Percentiles rank a stretch among this genome's conserved stretches.
phyloP scores from a whole-genome alignment of 1,284 basidiomycete genomes.

The Singerocomus inundabilis region DNA sequence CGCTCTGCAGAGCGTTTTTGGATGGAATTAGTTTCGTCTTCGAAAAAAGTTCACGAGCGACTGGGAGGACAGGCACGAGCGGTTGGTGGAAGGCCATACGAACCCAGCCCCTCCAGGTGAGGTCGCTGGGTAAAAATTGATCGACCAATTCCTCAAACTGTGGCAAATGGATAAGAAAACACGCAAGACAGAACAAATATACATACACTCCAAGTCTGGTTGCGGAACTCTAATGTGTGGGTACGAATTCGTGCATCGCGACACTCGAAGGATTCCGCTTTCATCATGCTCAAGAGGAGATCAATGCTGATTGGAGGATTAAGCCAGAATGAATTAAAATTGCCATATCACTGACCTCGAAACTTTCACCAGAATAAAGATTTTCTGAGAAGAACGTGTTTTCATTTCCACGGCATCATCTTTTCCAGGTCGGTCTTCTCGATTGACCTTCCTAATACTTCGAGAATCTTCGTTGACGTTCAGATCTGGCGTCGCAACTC shows the following conservation, averaged over 20 bases:
- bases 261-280: slow-evolving; percentile 70
- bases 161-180: slow-evolving; percentile 3
- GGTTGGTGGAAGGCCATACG: slow-evolving; percentile 80
- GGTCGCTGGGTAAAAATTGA: slow-evolving; percentile 74
- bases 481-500: slow-evolving; percentile 19
- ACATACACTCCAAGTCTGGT: slow-evolving; percentile 84
- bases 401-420: slow-evolving; percentile 75
- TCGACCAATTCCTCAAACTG: slow-evolving; percentile 83
- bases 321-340: slow-evolving; percentile 13
- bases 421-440: slow-evolving; percentile 29
- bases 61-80: slow-evolving; percentile 68
- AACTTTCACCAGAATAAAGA: slow-evolving; percentile 81
- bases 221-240: slow-evolving; percentile 76
- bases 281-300: slow-evolving; percentile 66
- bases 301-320: slow-evolving; percentile 48
- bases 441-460: slow-evolving; percentile 21
- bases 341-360: slow-evolving; percentile 53
- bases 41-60: slow-evolving; percentile 69
- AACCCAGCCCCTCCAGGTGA: slow-evolving; percentile 77
- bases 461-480: slow-evolving; percentile 26
- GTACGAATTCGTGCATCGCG: slow-evolving; percentile 73
- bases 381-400: slow-evolving; percentile 74
- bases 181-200: slow-evolving; percentile 7
- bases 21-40: slow-evolving; percentile 70
- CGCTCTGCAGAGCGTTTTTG: slow-evolving; percentile 38